Evolutionary conservation across 164 flowering plant genomes (phyloP).

Genomic region (Annona cherimola): DNA sequence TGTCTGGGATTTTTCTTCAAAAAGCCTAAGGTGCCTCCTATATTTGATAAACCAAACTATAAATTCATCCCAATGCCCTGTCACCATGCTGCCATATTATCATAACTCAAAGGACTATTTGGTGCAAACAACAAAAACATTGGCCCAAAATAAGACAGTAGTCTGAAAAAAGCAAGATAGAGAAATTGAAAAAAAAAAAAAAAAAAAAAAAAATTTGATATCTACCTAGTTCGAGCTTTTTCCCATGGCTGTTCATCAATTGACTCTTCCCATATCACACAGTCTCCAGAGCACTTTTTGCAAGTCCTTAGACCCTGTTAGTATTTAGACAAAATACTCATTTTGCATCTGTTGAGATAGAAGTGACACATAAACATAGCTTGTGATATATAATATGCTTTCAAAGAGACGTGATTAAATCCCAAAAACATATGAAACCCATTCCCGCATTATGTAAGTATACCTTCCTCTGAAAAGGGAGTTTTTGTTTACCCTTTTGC

Average conservation of each 20-base stretch:
- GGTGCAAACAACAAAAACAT: neutral
- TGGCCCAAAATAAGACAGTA: neutral
- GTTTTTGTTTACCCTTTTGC: too few species aligned
- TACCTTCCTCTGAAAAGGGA: too few species aligned
- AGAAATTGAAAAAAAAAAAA: constrained; percentile 1
- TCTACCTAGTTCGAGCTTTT: constrained; percentile 72
- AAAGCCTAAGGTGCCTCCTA: too few species aligned
- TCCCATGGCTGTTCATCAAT: constrained; percentile 96
- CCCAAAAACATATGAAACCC: too few species aligned
- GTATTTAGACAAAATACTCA: neutral
- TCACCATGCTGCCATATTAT: neutral
- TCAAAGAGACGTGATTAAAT: too few species aligned
- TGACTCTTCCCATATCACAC: constrained; percentile 95
- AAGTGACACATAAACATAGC: too few species aligned
- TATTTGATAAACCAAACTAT: neutral
- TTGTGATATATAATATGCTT: too few species aligned
- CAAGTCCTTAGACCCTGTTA: constrained; percentile 72
- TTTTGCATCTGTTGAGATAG: neutral
- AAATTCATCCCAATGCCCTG: neutral
- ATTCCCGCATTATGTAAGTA: too few species aligned
- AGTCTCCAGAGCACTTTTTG: constrained; percentile 68
- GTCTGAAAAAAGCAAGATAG: constrained; percentile 1
- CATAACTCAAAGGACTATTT: neutral
- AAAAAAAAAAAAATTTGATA: neutral
- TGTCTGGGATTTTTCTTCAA: too few species aligned